These are phyloP conservation scores for Penicillium sp. DNA, from an alignment of 2,329 filamentous ascomycete species.

Conservation along the genomic window DNA sequence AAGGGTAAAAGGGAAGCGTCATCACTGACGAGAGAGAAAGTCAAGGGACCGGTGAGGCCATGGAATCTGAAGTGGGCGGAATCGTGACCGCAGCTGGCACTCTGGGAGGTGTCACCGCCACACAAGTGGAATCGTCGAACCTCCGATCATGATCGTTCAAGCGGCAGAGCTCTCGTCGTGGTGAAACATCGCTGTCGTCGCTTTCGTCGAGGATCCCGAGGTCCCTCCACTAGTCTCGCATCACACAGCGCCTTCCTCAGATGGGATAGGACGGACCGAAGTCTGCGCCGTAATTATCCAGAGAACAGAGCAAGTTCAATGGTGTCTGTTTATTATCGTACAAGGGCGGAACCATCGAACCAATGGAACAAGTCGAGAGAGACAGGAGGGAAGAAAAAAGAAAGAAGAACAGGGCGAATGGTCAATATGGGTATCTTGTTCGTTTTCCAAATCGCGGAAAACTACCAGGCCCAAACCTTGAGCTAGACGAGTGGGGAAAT, in stretches of 20 bases:
- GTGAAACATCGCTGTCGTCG: constrained; percentile 20
- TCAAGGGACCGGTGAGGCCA: too few species aligned
- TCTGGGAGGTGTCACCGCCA: neutral
- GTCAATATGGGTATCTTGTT: constrained; percentile 34
- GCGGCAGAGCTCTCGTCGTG: constrained; percentile 16
- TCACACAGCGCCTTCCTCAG: constrained; percentile 17
- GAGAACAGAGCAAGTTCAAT: constrained; percentile 19
- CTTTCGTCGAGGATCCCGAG: constrained; percentile 22
- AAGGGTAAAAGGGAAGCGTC: constrained; percentile 6
- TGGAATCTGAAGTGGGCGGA: neutral
- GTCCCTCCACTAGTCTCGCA: constrained; percentile 14
- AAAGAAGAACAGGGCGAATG: constrained; percentile 33
- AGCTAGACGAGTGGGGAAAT: constrained; percentile 48
- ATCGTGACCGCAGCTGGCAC: neutral
- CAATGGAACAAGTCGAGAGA: constrained; percentile 23
- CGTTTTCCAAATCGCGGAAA: constrained; percentile 18
- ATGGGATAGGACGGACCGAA: constrained; percentile 19
- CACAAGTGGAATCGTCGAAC: neutral
- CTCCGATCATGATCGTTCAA: constrained; percentile 7
- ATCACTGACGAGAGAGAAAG: neutral
- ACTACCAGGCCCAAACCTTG: constrained; percentile 80
- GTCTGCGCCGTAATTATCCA: constrained; percentile 28
- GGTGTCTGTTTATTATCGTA: constrained; percentile 43
- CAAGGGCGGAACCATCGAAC: constrained; percentile 34
- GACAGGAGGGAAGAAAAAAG: too few species aligned